phyloP scores from a whole-genome alignment of 2,329 filamentous ascomycete species.

The Rhynchosporium agropyri region DNA sequence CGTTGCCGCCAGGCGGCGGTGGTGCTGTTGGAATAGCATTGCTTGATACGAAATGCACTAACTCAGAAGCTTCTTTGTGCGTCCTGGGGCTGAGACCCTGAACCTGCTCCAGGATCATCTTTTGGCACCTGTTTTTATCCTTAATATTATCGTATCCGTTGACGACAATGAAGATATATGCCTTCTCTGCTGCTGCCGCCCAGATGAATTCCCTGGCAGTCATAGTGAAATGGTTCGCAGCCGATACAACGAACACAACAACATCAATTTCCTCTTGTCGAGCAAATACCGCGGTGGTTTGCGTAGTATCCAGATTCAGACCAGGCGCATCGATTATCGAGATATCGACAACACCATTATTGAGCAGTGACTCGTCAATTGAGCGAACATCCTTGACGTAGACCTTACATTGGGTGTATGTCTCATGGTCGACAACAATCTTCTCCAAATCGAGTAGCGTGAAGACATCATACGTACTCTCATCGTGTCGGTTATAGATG shows the following conservation, averaged over 20 bases:
- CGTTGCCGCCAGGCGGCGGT: constrained; percentile 57
- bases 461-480: constrained; percentile 91
- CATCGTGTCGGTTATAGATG: constrained; percentile 84
- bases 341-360: constrained; percentile 98
- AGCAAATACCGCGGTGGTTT: constrained; percentile 96
- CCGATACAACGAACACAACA: constrained; percentile 96
- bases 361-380: constrained; percentile 90
- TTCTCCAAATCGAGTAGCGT: constrained; percentile 77
- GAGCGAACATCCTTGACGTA: constrained; percentile 89
- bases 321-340: constrained; percentile 96
- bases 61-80: constrained; percentile 85
- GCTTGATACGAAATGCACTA: constrained; percentile 97
- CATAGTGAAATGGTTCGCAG: constrained; percentile 95
- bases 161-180: constrained; percentile 98
- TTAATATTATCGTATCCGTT: constrained; percentile 95
- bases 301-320: constrained; percentile 92
- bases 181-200: constrained; percentile 93
- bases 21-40: constrained; percentile 83
- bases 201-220: constrained; percentile 98
- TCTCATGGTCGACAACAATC: constrained; percentile 85
- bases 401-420: constrained; percentile 93
- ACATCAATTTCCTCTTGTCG: constrained; percentile 98
- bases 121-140: constrained; percentile 87
- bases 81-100: constrained; percentile 86
- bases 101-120: constrained; percentile 91